These are phyloP conservation scores for Nakazawaea wickerhamii DNA, from an alignment of 805 yeast species.

Conservation along the genomic window DNA sequence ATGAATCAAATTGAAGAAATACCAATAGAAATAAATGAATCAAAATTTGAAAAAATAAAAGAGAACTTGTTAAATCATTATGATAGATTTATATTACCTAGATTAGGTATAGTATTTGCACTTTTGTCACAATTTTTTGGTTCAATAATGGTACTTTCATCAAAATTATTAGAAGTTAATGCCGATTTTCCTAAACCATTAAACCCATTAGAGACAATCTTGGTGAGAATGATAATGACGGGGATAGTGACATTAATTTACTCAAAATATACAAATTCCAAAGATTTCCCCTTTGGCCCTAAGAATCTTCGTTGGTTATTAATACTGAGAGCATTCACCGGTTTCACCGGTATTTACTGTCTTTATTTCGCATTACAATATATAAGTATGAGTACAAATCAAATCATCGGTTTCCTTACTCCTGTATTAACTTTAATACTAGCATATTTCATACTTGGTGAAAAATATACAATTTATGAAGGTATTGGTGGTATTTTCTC, in stretches of 20 bases:
- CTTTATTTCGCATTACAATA: slow-evolving; percentile 38
- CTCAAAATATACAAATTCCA: slow-evolving; percentile 28
- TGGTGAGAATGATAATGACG: slow-evolving; percentile 38
- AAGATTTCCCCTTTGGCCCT: slow-evolving; percentile 41
- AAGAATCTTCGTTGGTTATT: slow-evolving; percentile 26
- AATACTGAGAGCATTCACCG: slow-evolving; percentile 31
- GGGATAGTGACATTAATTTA: slow-evolving; percentile 32
- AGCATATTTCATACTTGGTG: slow-evolving; percentile 35
- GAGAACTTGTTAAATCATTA: background rate
- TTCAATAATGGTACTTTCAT: slow-evolving; percentile 38
- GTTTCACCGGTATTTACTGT: slow-evolving; percentile 39
- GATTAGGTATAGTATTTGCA: slow-evolving; percentile 31
- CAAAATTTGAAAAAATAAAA: slow-evolving; percentile 1
- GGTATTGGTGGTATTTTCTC: slow-evolving; percentile 33
- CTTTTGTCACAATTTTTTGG: slow-evolving; percentile 36
- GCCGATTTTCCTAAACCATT: slow-evolving; percentile 31
- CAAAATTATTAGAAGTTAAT: slow-evolving; percentile 39
- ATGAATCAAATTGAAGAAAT: background rate
- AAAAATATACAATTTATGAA: slow-evolving; percentile 34
- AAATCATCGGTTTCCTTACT: slow-evolving; percentile 37
- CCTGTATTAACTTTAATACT: slow-evolving; percentile 41
- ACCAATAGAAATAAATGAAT: background rate
- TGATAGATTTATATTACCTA: slow-evolving; percentile 15
- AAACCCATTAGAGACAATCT: slow-evolving; percentile 38
- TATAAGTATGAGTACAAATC: slow-evolving; percentile 38